phyloP scores from a whole-genome alignment of 2,329 filamentous ascomycete genomes.

The Fusarium xyrophilum region DNA sequence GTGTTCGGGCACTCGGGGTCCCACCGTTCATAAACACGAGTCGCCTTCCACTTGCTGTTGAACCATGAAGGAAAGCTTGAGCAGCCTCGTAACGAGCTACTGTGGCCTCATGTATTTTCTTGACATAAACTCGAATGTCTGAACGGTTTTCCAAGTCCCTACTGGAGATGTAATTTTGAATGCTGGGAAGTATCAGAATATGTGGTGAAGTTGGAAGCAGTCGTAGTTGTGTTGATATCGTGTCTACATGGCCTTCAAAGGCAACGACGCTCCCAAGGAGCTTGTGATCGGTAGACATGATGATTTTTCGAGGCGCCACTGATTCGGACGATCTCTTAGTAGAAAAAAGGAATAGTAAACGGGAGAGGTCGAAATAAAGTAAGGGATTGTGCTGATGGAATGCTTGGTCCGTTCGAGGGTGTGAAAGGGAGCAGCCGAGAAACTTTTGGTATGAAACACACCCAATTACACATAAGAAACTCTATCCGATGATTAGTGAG shows the following conservation, averaged over 20 bases:
- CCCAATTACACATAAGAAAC: conserved; percentile 5
- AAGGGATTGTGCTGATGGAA: conserved; percentile 22
- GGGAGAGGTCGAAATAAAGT: conserved; percentile 9
- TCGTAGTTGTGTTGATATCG: conserved; percentile 64
- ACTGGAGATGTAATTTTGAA: conserved; percentile 55
- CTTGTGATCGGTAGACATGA: conserved; percentile 40
- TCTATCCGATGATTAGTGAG: conserved; percentile 15
- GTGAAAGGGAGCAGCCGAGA: conserved; percentile 24
- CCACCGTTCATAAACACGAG: conserved; percentile 69
- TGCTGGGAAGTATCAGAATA: conserved; percentile 62
- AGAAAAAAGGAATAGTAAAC: background rate
- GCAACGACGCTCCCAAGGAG: conserved; percentile 61
- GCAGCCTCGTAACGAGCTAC: conserved; percentile 57
- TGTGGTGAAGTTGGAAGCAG: conserved; percentile 66
- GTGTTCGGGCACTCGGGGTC: conserved; percentile 59
- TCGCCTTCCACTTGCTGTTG: conserved; percentile 56
- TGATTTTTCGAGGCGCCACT: conserved; percentile 22
- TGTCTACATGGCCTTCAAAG: conserved; percentile 64
- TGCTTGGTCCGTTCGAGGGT: conserved; percentile 10
- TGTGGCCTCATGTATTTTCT: conserved; percentile 59
- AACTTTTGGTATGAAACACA: conserved; percentile 22
- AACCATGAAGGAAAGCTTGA: conserved; percentile 57
- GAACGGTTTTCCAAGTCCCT: conserved; percentile 42
- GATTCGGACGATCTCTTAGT: conserved; percentile 19
- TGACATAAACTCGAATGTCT: conserved; percentile 51